Evolutionary conservation across 805 yeast genomes (phyloP), one percentile per base, ranked within the genome.

Genomic region (Cyberlindnera euphorbiae): DNA sequence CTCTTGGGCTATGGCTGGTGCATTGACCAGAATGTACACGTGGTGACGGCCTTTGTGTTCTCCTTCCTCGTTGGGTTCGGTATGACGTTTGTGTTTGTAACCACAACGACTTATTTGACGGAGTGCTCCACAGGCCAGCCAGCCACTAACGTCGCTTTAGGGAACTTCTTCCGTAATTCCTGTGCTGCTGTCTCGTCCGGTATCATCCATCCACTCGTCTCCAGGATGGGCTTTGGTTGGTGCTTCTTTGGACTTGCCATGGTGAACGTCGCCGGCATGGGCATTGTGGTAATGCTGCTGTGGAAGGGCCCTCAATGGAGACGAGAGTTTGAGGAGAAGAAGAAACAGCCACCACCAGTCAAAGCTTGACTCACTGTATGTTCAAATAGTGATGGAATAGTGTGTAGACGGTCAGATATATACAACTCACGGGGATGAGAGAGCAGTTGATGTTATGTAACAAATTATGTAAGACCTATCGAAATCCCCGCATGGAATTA

Each of bases 131-230:
- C 67, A 5, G 66, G 63, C 2, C 73, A 69, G 44, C 71, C 78
- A 1, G 75, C 79, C 1, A 64, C 75, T 0, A 63, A 68, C 34
- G 75, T 75, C 17, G 77, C 81, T 1, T 52, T 75, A 30, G 75
- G 75, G 2, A 74, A 75, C 41, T 57, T 71, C 35, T 64, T 72
- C 49, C 62, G 81, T 47, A 75, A 74, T 42, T 46, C 64, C 3
- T 75, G 75, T 1, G 80, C 81, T 1, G 76, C 77, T 2, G 59
- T 73, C 0, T 67, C 77, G 21, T 67, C 79, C 0, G 71, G 64
- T 1, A 56, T 71, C 5, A 61, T 73, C 12, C 59, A 66, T 12
- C 59, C 42, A 6, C 35, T 66, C 12, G 53, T 57, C 11, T 33
- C 46, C 11, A 43, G 42, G 18, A 64, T 62, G 70, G 77, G 77